Conservation (phyloP, 2,329 filamentous ascomycete species). For the Sporothrix sp. region DNA sequence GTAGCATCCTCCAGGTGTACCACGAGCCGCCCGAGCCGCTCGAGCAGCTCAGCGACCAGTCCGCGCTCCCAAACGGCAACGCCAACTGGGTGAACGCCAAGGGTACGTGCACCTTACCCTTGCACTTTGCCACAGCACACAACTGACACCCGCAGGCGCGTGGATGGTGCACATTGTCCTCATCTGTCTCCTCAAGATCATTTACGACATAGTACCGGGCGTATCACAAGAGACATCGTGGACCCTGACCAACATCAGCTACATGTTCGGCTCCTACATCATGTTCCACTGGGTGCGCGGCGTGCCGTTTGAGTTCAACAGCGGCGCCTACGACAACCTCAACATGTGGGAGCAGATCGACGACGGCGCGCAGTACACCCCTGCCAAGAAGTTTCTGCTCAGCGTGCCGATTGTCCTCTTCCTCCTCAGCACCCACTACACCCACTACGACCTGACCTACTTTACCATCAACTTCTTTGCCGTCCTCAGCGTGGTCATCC, state of each 20-base stretch:
- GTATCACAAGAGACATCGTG: slow-evolving; percentile 97
- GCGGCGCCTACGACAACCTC: slow-evolving; percentile 95
- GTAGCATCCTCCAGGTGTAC: slow-evolving; percentile 86
- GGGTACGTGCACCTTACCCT: slow-evolving; percentile 59
- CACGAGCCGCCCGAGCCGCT: slow-evolving; percentile 93
- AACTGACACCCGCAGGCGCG: slow-evolving; percentile 55
- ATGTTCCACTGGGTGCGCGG: slow-evolving; percentile 99
- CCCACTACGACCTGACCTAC: slow-evolving; percentile 93
- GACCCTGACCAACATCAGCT: slow-evolving; percentile 97
- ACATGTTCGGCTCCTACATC: slow-evolving; percentile 97
- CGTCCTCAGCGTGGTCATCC: slow-evolving; percentile 84
- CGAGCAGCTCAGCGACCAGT: slow-evolving; percentile 96
- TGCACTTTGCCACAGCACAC: too few species aligned
- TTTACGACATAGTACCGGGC: slow-evolving; percentile 93
- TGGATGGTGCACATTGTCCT: slow-evolving; percentile 97
- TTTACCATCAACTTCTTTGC: slow-evolving; percentile 97
- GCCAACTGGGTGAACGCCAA: slow-evolving; percentile 99
- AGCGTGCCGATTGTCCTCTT: slow-evolving; percentile 92
- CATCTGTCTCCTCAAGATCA: slow-evolving; percentile 84
- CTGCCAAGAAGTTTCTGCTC: slow-evolving; percentile 95
- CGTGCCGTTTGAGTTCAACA: slow-evolving; percentile 97
- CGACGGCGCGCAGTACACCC: slow-evolving; percentile 96
- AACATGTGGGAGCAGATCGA: slow-evolving; percentile 99
- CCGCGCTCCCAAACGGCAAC: slow-evolving; percentile 87
- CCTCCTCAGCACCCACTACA: slow-evolving; percentile 95